Conservation (phyloP, 2,329 filamentous ascomycete species). For the Septoria petroselini region DNA sequence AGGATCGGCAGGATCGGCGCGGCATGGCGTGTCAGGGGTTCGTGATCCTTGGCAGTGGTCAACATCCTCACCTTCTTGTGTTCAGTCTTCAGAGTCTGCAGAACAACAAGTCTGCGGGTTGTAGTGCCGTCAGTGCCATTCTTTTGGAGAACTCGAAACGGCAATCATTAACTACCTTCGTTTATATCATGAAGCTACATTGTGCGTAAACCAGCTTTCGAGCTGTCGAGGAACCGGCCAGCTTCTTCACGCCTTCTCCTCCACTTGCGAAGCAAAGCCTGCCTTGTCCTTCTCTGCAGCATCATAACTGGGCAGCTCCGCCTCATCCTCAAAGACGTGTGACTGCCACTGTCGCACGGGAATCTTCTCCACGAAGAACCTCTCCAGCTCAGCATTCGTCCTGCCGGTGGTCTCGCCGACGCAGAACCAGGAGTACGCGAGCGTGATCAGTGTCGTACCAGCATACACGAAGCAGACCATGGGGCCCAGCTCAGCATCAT, state of each 20-base stretch:
- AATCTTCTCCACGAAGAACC: slow-evolving; percentile 42
- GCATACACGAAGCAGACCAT: slow-evolving; percentile 38
- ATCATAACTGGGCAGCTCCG: slow-evolving; percentile 4
- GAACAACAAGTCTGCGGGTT: too few species aligned
- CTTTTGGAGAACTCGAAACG: too few species aligned
- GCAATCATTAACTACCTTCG: too few species aligned
- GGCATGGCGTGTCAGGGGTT: too few species aligned
- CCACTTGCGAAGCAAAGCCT: slow-evolving; percentile 7
- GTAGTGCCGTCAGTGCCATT: too few species aligned
- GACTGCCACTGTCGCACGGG: slow-evolving; percentile 21
- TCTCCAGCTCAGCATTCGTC: slow-evolving; percentile 39
- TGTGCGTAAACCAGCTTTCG: too few species aligned
- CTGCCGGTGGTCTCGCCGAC: slow-evolving; percentile 43
- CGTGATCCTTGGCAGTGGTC: neutral
- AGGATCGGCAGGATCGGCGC: too few species aligned
- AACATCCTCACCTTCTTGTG: too few species aligned
- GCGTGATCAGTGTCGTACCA: slow-evolving; percentile 20
- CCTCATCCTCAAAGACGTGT: slow-evolving; percentile 22
- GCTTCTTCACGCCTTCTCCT: slow-evolving; percentile 10
- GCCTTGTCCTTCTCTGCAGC: slow-evolving; percentile 16
- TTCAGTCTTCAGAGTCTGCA: too few species aligned
- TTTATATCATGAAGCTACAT: too few species aligned
- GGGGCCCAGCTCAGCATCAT: slow-evolving; percentile 36
- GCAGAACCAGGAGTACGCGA: slow-evolving; percentile 45
- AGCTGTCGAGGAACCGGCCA: too few species aligned